Evolutionary conservation across 495 filamentous ascomycete genomes (phyloP), one percentile per base, ranked within the genome.

Genomic region (Xylaria grammica): DNA sequence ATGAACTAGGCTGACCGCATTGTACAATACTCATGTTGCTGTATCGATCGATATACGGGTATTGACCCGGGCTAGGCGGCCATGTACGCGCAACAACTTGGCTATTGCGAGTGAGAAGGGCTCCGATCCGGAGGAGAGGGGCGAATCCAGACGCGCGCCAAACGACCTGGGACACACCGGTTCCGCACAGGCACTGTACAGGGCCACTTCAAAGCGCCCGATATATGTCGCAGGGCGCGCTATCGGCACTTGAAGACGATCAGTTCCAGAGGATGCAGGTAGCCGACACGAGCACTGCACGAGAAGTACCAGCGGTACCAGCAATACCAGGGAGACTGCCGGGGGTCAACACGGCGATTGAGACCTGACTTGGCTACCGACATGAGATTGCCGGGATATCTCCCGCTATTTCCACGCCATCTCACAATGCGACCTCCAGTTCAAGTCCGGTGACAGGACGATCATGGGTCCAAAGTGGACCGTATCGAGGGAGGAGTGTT

Each of bases 401-500:
- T 63, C 38, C 22, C 36, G 40, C 60, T 27, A 48, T 56, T 42
- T 9, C 20, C 32, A 29, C 24, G 20, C 20, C 32, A 42, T 63
- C 27, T 63, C 36, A 30, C 50, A 63, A 36, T 53, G 22, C 51
- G 19, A 24, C 60, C 10, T 46, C 40, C n/a, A 22, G 10, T 20
- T 46, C 10, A 17, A 48, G 60, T 63, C 60, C 34, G 60, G 40
- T 63, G 60, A 63, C 50, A 34, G 38, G 26, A 19, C 24, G 49
- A 62, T 62, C 60, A 62, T 45, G 60, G 38, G 60, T 45, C 29
- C 26, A 27, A 42, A 32, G 60, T 53, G 60, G 60, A 34, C 38
- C 60, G 7, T 54, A 46, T 22, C 3, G 29, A 34, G 20, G 50
- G 24, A 53, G 27, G n/a, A 46, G 22, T 34, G 19, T 62, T 42